Evolutionary conservation across 768 basidiomycete species (phyloP), one percentile per base, ranked within the genome.

Genomic region (Mycena galopus): DNA sequence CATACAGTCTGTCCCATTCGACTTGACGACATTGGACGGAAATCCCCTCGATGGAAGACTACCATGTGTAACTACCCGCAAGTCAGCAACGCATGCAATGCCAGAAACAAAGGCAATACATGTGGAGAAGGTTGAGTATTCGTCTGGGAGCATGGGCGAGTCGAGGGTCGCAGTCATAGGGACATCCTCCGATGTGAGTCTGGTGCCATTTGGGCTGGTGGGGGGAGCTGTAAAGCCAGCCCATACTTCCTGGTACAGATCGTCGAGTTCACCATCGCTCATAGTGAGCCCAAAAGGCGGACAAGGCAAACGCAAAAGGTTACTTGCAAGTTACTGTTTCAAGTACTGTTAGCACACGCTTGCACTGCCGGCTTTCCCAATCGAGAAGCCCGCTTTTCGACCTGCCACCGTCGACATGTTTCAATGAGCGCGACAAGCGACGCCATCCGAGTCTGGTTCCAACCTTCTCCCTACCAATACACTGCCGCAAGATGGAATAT

Each of bases 181-280:
- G 84, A 85, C 64, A 84, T 83, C 76, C 82, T 83, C 69, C 83
- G 82, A 51, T 82, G 67, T 73, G 85, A 67, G 72, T 85, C 80
- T 33, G 76, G 78, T 57, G 85, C 84, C 42, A 79, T 78, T 37
- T 42, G 55, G 39, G 57, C 35, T 59, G 11, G 35, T 37, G n/a
- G 44, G 67, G 19, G 44, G 66, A 56, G 67, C 87, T 81, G 60
- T 83, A 73, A 89, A 88, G 69, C 86, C 85, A 67, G 84, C 85
- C 80, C 87, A 84, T 56, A 85, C 86, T 72, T 87, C 85, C 69
- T 88, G 83, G 78, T 89, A 90, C 67, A 90, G 83, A 71, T 87
- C 84, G 37, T 87, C 85, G 25, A 89, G 84, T 78, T 90, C 89
- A 69, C 87, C 87, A 66, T 88, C 88, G 47, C 82, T 85, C 10